Percentiles rank a stretch among this genome's conserved stretches.
Evolutionary conservation across 1,139 yeast genomes (phyloP).

Genomic region (Nadsonia commutata): DNA sequence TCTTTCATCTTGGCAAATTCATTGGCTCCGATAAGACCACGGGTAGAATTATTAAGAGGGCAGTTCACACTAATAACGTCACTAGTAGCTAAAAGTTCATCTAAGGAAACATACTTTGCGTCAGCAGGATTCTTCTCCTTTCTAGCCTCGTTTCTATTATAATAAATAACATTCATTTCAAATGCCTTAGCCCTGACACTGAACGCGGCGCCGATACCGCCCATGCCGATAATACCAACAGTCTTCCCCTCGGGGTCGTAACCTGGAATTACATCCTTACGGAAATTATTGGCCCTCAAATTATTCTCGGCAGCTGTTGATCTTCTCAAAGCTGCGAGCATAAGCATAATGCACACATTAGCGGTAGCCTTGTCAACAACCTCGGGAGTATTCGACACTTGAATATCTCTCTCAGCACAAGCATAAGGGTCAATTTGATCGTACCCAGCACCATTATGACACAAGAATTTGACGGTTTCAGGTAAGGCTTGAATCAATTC

Average conservation of each 20-base stretch:
- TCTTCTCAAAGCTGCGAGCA: conserved; percentile 47
- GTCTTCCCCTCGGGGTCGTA: conserved; percentile 48
- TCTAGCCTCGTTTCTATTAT: conserved; percentile 42
- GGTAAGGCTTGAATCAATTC: conserved; percentile 56
- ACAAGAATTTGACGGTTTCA: conserved; percentile 42
- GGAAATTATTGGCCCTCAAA: conserved; percentile 27
- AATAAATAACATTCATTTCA: conserved; percentile 51
- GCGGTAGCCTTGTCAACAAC: conserved; percentile 70
- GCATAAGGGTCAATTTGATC: conserved; percentile 44
- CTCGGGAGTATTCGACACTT: conserved; percentile 52
- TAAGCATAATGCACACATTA: conserved; percentile 47
- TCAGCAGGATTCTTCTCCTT: conserved; percentile 35
- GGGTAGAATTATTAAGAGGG: conserved; percentile 40
- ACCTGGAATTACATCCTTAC: conserved; percentile 20
- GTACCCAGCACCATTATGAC: conserved; percentile 90
- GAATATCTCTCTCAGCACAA: conserved; percentile 36
- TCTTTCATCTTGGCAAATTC: conserved; percentile 46
- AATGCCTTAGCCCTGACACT: conserved; percentile 50
- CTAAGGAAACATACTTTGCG: conserved; percentile 40
- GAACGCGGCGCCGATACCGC: conserved; percentile 67
- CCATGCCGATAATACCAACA: conserved; percentile 67
- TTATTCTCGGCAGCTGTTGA: conserved; percentile 28
- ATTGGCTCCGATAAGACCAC: conserved; percentile 41
- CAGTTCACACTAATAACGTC: conserved; percentile 51
- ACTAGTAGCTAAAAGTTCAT: conserved; percentile 38